Evolutionary conservation across 257 asterid genomes (phyloP).

Genomic region (Fraxinus anomala): DNA sequence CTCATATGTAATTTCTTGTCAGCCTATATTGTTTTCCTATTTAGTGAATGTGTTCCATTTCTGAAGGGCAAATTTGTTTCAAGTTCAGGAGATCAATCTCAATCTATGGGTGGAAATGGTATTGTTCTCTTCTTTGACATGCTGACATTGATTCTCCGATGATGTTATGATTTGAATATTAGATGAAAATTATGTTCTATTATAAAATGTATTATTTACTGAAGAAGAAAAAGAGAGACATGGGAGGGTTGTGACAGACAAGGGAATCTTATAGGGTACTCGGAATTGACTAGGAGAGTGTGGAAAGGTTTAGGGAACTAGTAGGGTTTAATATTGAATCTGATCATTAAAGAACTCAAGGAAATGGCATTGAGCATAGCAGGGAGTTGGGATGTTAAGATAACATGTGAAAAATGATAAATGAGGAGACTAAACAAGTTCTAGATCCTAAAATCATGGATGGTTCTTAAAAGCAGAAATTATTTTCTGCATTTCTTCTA

Average conservation of each 20-base stretch:
- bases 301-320: neutral
- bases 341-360: neutral
- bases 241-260: neutral
- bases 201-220: constrained; percentile 2
- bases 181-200: constrained; percentile 11
- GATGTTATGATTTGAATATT: constrained; percentile 2
- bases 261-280: neutral
- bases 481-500: too few species aligned
- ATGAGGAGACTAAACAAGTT: neutral
- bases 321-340: neutral
- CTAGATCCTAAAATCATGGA: neutral
- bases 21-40: constrained; percentile 11
- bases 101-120: constrained; percentile 92
- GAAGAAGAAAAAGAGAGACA: neutral
- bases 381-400: constrained; percentile 1
- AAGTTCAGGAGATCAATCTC: constrained; percentile 96
- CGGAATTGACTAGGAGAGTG: neutral
- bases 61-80: constrained; percentile 89
- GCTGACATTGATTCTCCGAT: constrained; percentile 27
- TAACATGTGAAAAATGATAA: neutral
- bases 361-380: constrained; percentile 5
- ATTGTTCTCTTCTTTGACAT: constrained; percentile 34
- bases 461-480: neutral
- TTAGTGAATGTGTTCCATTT: constrained; percentile 31
- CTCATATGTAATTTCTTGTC: neutral